Base-by-base conservation (phyloP, 2,329 filamentous ascomycete genomes). In the Thielaviopsis ethacetica region DNA sequence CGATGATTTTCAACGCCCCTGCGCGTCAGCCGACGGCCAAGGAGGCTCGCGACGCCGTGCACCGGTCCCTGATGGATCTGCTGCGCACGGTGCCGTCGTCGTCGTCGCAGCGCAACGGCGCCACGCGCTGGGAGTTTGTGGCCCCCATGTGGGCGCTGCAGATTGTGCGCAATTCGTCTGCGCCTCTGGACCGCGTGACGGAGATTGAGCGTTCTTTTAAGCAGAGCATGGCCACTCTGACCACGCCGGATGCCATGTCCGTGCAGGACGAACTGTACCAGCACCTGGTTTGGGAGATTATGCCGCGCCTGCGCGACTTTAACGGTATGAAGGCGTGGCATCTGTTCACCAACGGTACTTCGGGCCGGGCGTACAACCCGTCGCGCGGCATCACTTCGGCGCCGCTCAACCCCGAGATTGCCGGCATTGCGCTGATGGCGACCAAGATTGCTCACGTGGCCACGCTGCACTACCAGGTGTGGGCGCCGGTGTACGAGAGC, bases 381-480 rank as follows among this genome's bases (percentile, higher is more conserved):
- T 56, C 54, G 52, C 65, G 68, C 56, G 69, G 71, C 44, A 59
- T 54, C 70, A 73, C 59, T 66, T 65, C 21, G 65, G 66, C 4
- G 65, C 65, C 61, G 72, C 71, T 10, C 74, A 76, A 58, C 68
- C 70, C 9, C 73, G 76, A 51, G 77, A 80, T 55, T 54, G 74
- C 72, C 51, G 75, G 76, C 38, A 66, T 86, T 44, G 76, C 78
- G 51, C 84, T 89, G 61, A 81, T 95, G 68, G 82, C 88, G 0
- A 85, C 83, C 52, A 82, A 88, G 53, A 76, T 95, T 56, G 85
- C 88, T 5, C 91, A 96, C 67, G 81, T 96, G 52, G 83, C 87
- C 15, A 77, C 93, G 5, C 73, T 97, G 24, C 90, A 96, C 70
- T 96, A 91, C 90, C 80, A 88, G 54, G 85, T 95, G 2, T 97